These are phyloP conservation scores for Acer campestre DNA, from an alignment of 345 rosid genomes.

Conservation along the genomic window DNA sequence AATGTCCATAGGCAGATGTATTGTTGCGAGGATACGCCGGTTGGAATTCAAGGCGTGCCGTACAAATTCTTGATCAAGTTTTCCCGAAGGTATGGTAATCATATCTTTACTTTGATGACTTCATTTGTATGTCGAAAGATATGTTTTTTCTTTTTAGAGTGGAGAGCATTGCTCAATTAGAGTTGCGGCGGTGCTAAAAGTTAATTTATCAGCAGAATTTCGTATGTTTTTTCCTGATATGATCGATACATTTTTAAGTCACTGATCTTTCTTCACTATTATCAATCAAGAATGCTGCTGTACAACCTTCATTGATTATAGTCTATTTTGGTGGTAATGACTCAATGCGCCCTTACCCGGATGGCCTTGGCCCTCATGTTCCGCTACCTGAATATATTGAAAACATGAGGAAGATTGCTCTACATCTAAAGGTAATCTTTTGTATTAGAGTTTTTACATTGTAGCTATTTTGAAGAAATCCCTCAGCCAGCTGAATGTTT, in stretches of 20 bases:
- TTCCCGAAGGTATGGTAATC: slow-evolving; percentile 86
- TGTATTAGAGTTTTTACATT: too few species aligned
- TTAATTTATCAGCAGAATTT: not conserved
- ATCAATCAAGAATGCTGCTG: slow-evolving; percentile 52
- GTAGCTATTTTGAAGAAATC: too few species aligned
- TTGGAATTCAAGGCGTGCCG: slow-evolving; percentile 83
- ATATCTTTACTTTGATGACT: not conserved
- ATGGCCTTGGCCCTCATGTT: slow-evolving; percentile 82
- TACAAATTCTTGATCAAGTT: slow-evolving; percentile 65
- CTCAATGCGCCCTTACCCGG: slow-evolving; percentile 61
- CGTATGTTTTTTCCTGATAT: not conserved
- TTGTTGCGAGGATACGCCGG: slow-evolving; percentile 79
- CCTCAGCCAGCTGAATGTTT: too few species aligned
- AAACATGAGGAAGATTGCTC: slow-evolving; percentile 78
- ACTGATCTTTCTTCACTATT: not conserved
- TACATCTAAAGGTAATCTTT: slow-evolving; percentile 67
- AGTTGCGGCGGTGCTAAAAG: not conserved
- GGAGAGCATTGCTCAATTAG: not conserved
- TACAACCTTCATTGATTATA: slow-evolving; percentile 82
- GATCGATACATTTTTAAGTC: not conserved
- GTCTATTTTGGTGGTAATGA: slow-evolving; percentile 97
- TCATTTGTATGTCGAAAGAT: not conserved
- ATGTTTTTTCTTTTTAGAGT: not conserved
- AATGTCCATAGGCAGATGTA: slow-evolving; percentile 65
- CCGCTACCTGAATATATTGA: slow-evolving; percentile 68